Percentiles rank a stretch among this genome's conserved stretches.
phyloP scores from a whole-genome alignment of 768 basidiomycete genomes.

The Psilocybe subaeruginosa region DNA sequence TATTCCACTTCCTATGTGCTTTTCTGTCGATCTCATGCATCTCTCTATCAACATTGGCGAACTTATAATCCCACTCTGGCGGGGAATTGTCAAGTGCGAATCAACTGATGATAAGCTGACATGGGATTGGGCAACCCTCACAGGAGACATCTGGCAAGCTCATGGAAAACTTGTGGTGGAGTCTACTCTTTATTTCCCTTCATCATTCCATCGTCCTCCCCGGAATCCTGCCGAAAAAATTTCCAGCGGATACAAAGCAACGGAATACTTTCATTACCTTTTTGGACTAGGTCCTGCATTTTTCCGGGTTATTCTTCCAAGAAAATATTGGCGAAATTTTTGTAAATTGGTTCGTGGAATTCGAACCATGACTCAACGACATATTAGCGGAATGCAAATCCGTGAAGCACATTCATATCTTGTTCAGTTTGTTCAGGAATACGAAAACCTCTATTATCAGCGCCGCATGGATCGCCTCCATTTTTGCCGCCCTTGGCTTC shows the following conservation, averaged over 20 bases:
- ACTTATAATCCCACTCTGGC: constrained; percentile 37
- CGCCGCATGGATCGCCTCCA: constrained; percentile 28
- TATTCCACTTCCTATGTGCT: constrained; percentile 36
- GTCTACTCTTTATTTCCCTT: constrained; percentile 23
- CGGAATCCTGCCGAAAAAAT: constrained; percentile 36
- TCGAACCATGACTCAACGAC: constrained; percentile 27
- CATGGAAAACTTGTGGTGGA: constrained; percentile 21
- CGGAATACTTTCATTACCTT: constrained; percentile 35
- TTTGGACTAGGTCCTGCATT: constrained; percentile 37
- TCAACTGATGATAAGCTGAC: constrained; percentile 1
- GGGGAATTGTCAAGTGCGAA: constrained; percentile 30
- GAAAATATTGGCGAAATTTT: constrained; percentile 30
- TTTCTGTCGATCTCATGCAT: constrained; percentile 48
- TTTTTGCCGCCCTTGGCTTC: constrained; percentile 37
- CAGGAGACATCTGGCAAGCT: constrained; percentile 31
- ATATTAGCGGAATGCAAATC: constrained; percentile 13
- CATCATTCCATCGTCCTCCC: constrained; percentile 28
- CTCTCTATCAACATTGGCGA: constrained; percentile 38
- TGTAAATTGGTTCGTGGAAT: constrained; percentile 33
- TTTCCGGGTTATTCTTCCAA: constrained; percentile 29
- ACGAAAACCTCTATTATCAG: constrained; percentile 37
- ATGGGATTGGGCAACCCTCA: constrained; percentile 35
- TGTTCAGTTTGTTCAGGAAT: constrained; percentile 30
- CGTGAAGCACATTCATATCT: constrained; percentile 24
- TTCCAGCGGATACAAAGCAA: constrained; percentile 40